These are phyloP conservation scores for Fusarium chuoi DNA, from an alignment of 2,329 filamentous ascomycete genomes.

Conservation along the genomic window DNA sequence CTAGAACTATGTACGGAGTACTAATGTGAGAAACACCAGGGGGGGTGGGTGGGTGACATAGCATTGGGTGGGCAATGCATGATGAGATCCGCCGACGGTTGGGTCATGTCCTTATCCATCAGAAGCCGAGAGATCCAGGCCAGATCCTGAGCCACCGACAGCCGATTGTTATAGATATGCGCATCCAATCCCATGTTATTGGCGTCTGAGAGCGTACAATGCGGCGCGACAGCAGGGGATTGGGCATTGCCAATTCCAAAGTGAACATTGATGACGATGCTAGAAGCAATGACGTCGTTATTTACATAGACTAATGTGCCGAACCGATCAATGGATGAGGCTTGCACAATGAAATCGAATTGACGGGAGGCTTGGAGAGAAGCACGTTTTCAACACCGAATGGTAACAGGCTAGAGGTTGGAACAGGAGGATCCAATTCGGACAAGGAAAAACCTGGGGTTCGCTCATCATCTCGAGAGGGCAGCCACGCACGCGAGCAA, in stretches of 20 bases:
- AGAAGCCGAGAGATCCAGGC: conserved; percentile 41
- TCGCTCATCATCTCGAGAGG: conserved; percentile 4
- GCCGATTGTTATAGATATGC: neutral
- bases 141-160: conserved; percentile 32
- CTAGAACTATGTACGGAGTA: conserved; percentile 22
- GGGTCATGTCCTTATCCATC: conserved; percentile 2
- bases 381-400: conserved; percentile 19
- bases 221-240: neutral
- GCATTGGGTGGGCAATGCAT: conserved; percentile 24
- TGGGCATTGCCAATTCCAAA: neutral
- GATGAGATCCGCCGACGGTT: conserved; percentile 18
- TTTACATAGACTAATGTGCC: neutral
- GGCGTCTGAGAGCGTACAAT: neutral
- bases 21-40: conserved; percentile 19
- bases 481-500: conserved; percentile 26
- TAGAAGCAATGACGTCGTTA: conserved; percentile 17
- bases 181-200: neutral
- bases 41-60: conserved; percentile 1
- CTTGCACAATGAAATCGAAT: neutral
- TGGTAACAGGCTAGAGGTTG: conserved; percentile 12
- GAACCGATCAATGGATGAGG: neutral
- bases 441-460: conserved; percentile 27
- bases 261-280: conserved; percentile 2
- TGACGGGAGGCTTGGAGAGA: neutral
- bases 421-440: neutral